Evolutionary conservation across 768 basidiomycete species (phyloP).

Genomic region (Daedaleopsis sinensis): DNA sequence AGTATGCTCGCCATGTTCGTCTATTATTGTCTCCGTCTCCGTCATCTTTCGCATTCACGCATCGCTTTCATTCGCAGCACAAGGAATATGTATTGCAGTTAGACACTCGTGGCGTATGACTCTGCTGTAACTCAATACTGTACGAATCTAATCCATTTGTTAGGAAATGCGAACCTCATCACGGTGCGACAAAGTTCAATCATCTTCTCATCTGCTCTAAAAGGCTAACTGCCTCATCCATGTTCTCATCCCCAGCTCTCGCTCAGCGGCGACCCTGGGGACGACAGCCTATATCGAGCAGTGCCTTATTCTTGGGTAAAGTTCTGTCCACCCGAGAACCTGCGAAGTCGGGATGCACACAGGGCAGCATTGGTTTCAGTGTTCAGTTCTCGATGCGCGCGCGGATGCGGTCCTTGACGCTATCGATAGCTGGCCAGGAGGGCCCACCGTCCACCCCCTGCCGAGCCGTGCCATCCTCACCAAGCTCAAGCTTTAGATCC

Average conservation of each 20-base stretch:
- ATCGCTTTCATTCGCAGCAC: conserved; percentile 1
- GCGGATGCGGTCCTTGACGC: not conserved
- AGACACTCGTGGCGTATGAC: not conserved
- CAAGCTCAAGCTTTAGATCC: not conserved
- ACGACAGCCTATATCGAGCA: conserved; percentile 20
- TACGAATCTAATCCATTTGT: conserved; percentile 13
- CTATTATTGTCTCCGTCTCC: conserved; percentile 1
- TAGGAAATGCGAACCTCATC: not conserved
- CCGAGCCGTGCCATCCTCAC: conserved; percentile 1
- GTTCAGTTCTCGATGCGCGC: not conserved
- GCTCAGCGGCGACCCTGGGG: conserved; percentile 19
- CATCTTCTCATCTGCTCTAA: not conserved
- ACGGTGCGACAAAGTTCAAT: not conserved
- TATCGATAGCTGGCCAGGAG: conserved; percentile 3
- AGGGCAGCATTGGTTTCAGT: conserved; percentile 6
- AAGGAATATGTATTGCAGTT: conserved; percentile 7
- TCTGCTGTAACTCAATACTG: not conserved
- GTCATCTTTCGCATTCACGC: conserved; percentile 6
- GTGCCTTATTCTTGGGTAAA: conserved; percentile 12
- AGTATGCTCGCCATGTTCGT: conserved; percentile 7
- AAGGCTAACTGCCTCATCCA: conserved; percentile 8
- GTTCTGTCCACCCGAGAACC: conserved; percentile 13
- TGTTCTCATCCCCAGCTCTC: conserved; percentile 9
- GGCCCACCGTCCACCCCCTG: conserved; percentile 5
- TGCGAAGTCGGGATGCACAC: conserved; percentile 14